Evolutionary conservation across 2,329 filamentous ascomycete genomes (phyloP).

Genomic region (Penicillium psychrosexuale): DNA sequence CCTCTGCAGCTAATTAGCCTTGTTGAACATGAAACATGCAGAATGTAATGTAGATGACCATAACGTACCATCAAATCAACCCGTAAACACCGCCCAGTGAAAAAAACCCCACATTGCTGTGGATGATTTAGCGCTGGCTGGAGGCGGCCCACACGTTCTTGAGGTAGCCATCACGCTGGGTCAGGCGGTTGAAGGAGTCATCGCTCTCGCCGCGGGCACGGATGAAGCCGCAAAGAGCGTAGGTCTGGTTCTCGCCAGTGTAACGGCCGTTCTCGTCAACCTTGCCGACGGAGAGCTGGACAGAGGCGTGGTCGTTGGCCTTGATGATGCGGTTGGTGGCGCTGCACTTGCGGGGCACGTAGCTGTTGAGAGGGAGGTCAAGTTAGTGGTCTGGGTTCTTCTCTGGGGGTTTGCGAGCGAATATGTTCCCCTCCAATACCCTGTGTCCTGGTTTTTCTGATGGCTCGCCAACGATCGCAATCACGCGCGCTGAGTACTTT

Average conservation of each 20-base stretch:
- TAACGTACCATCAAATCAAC: conserved; percentile 29
- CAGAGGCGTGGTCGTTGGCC: conserved; percentile 98
- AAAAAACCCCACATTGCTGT: conserved; percentile 19
- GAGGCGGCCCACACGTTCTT: conserved; percentile 92
- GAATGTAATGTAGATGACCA: not conserved
- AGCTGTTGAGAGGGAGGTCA: conserved; percentile 53
- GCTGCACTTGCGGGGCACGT: conserved; percentile 98
- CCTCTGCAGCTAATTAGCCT: conserved; percentile 12
- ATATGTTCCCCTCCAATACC: conserved; percentile 1
- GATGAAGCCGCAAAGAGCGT: conserved; percentile 96
- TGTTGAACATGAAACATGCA: not conserved
- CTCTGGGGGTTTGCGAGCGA: conserved; percentile 4
- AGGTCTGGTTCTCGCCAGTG: conserved; percentile 95
- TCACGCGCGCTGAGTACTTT: not conserved
- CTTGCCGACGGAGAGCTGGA: conserved; percentile 96
- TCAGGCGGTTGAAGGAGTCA: conserved; percentile 90
- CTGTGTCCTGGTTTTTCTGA: conserved; percentile 6
- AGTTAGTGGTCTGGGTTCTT: conserved; percentile 11
- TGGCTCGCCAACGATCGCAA: conserved; percentile 8
- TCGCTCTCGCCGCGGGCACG: conserved; percentile 97
- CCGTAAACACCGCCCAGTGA: conserved; percentile 31
- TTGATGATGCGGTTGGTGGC: conserved; percentile 99
- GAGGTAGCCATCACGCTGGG: conserved; percentile 92
- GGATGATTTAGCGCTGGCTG: conserved; percentile 50
- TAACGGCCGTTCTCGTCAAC: conserved; percentile 98